These are phyloP conservation scores for Sporobolomyces pararoseus DNA, from an alignment of 768 basidiomycete species.

Conservation along the genomic window DNA sequence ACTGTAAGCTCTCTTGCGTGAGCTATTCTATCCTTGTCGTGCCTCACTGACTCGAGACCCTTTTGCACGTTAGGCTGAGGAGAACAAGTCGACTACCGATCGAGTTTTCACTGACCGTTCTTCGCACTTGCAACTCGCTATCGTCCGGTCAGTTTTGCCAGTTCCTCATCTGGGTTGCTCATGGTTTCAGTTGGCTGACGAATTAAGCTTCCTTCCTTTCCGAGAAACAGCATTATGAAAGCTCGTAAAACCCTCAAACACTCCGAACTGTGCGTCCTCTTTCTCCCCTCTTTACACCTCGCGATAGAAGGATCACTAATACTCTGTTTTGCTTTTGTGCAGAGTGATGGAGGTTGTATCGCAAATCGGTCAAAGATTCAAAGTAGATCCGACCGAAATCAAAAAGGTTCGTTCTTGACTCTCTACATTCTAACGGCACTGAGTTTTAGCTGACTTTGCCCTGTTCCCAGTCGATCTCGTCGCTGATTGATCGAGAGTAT, in stretches of 20 bases:
- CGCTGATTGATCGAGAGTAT: constrained; percentile 78
- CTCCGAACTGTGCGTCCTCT: constrained; percentile 57
- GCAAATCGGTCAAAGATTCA: constrained; percentile 81
- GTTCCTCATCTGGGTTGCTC: neutral
- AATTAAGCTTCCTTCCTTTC: no score
- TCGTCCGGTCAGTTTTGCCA: constrained; percentile 63
- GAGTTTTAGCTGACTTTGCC: no score
- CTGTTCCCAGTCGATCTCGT: constrained; percentile 61
- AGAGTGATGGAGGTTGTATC: constrained; percentile 72
- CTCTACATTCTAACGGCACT: neutral
- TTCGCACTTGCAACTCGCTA: constrained; percentile 82
- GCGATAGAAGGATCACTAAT: neutral
- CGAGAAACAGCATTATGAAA: constrained; percentile 58
- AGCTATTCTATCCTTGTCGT: neutral
- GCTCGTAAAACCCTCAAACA: constrained; percentile 72
- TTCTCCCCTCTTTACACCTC: neutral
- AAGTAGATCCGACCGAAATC: constrained; percentile 75
- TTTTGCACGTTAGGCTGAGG: no score
- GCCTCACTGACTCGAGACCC: constrained; percentile 5
- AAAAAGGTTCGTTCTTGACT: constrained; percentile 57
- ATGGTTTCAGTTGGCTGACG: neutral
- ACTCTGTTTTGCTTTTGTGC: neutral
- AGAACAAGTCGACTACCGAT: constrained; percentile 72
- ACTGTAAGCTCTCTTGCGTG: constrained; percentile 58
- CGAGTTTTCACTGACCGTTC: constrained; percentile 83